Conservation (phyloP, 169 alveolate genomes). For the Cryptosporidium canis region DNA sequence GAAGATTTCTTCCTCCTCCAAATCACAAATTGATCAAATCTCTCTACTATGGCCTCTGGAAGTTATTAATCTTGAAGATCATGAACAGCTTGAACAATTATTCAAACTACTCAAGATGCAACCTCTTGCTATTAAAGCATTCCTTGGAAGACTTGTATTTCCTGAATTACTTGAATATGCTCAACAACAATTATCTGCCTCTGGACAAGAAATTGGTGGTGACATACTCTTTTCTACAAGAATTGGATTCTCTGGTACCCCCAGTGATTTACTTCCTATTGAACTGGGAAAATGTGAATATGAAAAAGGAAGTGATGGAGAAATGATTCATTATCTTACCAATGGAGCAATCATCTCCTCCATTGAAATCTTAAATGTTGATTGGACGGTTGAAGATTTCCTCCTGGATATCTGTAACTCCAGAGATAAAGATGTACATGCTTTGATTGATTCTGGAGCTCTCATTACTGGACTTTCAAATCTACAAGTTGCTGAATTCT, state of each 20-base stretch:
- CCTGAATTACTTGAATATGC: constrained; percentile 87
- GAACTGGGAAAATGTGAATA: constrained; percentile 87
- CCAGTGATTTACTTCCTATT: constrained; percentile 90
- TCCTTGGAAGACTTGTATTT: constrained; percentile 81
- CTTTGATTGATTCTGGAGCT: constrained; percentile 89
- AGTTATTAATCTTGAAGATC: constrained; percentile 83
- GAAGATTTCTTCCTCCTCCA: neutral
- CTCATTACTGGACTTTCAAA: constrained; percentile 84
- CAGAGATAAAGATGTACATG: constrained; percentile 74
- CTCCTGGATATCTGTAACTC: constrained; percentile 18
- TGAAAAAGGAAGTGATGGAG: constrained; percentile 87
- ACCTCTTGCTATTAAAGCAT: constrained; percentile 84
- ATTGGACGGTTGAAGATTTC: constrained; percentile 68
- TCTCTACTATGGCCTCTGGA: constrained; percentile 81
- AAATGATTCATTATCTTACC: constrained; percentile 82
- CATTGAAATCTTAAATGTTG: constrained; percentile 38
- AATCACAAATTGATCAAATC: constrained; percentile 14
- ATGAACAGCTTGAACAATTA: constrained; percentile 79
- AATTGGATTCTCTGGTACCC: constrained; percentile 93
- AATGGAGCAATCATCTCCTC: constrained; percentile 78
- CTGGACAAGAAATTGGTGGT: constrained; percentile 91
- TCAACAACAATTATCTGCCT: constrained; percentile 84
- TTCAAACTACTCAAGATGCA: constrained; percentile 78
- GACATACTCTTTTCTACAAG: constrained; percentile 86
- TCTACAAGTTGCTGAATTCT: constrained; percentile 79